Evolutionary conservation across 345 rosid species (phyloP).

Genomic region (Citropsis articulata): DNA sequence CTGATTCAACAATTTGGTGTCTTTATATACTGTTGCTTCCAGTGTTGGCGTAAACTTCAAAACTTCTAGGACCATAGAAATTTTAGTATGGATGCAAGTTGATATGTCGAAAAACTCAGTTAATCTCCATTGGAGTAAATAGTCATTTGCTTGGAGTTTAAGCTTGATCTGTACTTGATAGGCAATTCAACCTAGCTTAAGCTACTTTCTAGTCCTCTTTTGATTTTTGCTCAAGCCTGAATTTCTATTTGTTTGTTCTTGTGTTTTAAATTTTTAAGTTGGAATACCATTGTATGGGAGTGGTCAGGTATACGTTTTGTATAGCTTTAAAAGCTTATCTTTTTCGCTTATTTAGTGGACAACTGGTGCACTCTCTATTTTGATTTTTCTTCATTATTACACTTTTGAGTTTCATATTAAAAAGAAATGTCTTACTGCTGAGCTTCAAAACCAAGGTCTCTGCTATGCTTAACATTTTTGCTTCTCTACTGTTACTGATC

Average conservation of each 20-base stretch:
- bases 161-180: not conserved
- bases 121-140: not conserved
- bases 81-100: not conserved
- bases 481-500: not conserved
- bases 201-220: not conserved
- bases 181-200: not conserved
- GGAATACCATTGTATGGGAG: too few species aligned
- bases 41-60: not conserved
- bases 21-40: not conserved
- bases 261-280: not conserved
- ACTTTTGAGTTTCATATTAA: too few species aligned
- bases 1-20: not conserved
- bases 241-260: not conserved
- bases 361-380: too few species aligned
- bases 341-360: too few species aligned
- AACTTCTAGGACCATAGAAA: not conserved
- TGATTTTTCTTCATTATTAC: too few species aligned
- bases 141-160: not conserved
- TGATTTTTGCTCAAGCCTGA: not conserved
- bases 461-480: not conserved
- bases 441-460: not conserved
- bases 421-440: too few species aligned
- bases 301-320: too few species aligned
- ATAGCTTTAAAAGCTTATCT: too few species aligned
- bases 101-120: not conserved